Conservation (phyloP, 164 flowering plant genomes). For the Liriodendron chinense region DNA sequence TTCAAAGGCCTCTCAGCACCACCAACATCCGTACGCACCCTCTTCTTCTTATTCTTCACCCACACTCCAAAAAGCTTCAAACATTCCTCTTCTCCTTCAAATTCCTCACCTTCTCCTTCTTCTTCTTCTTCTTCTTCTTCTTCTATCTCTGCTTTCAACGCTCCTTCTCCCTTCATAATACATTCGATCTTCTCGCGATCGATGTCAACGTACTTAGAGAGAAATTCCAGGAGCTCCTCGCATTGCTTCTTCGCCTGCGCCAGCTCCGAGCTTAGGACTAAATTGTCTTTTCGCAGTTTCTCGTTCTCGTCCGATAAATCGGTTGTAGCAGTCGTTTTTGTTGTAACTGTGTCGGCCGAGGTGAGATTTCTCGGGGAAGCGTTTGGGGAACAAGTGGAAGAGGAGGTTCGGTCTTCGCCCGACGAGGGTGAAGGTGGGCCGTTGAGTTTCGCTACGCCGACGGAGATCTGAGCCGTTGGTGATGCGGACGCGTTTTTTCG, state of each 20-base stretch:
- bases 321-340: constrained; percentile 28
- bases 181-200: constrained; percentile 52
- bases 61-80: constrained; percentile 77
- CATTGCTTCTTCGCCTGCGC: constrained; percentile 63
- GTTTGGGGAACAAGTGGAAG: constrained; percentile 54
- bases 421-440: constrained; percentile 33
- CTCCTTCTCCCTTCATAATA: constrained; percentile 45
- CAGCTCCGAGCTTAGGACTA: constrained; percentile 60
- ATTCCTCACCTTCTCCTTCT: neutral
- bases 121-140: constrained; percentile 9
- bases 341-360: constrained; percentile 35
- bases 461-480: neutral
- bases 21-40: constrained; percentile 19
- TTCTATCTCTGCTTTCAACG: neutral
- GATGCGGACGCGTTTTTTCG: constrained; percentile 43
- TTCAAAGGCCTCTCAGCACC: constrained; percentile 20
- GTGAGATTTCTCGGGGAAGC: constrained; percentile 35
- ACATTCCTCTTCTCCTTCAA: constrained; percentile 15
- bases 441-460: constrained; percentile 13
- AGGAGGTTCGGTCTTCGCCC: constrained; percentile 55
- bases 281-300: constrained; percentile 63
- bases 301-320: constrained; percentile 69
- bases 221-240: constrained; percentile 53
- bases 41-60: constrained; percentile 47
- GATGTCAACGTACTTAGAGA: constrained; percentile 52